A percentile compares a stretch with the other conserved stretches of the same genome.
Evolutionary conservation across 176 grass and related monocot genomes (phyloP).

Genomic region (Juncus effusus): DNA sequence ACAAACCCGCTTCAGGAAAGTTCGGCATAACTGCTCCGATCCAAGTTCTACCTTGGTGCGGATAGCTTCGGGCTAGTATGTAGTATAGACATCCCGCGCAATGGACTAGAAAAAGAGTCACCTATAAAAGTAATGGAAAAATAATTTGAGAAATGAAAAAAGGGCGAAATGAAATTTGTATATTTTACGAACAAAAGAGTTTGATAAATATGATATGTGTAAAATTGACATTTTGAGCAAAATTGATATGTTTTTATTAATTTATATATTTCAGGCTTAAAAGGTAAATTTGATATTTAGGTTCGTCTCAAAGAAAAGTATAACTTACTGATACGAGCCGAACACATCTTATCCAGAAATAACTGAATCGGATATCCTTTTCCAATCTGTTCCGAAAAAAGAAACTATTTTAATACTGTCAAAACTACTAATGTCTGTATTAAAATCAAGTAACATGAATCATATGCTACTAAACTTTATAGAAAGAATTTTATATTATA

Average conservation of each 20-base stretch:
- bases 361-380: conserved; percentile 98
- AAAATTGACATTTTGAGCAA: neutral
- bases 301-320: too few relatives aligned
- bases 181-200: neutral
- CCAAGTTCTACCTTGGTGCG: conserved; percentile 77
- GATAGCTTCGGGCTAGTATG: conserved; percentile 77
- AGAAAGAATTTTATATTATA: neutral
- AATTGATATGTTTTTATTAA: too few relatives aligned
- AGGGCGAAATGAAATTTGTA: neutral
- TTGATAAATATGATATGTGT: neutral
- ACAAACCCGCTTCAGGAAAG: conserved; percentile 68
- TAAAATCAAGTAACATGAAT: neutral
- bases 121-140: conserved; percentile 29
- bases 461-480: too few relatives aligned
- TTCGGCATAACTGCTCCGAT: conserved; percentile 80
- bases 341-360: conserved; percentile 80
- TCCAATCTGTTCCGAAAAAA: conserved; percentile 45
- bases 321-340: conserved; percentile 53
- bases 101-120: conserved; percentile 89
- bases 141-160: too few relatives aligned
- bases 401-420: neutral
- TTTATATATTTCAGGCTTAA: too few relatives aligned
- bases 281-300: too few relatives aligned
- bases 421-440: neutral
- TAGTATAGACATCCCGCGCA: conserved; percentile 84